Evolutionary conservation across 805 yeast species (phyloP), one percentile per base, ranked within the genome.

Genomic region (Saitoella complicata): DNA sequence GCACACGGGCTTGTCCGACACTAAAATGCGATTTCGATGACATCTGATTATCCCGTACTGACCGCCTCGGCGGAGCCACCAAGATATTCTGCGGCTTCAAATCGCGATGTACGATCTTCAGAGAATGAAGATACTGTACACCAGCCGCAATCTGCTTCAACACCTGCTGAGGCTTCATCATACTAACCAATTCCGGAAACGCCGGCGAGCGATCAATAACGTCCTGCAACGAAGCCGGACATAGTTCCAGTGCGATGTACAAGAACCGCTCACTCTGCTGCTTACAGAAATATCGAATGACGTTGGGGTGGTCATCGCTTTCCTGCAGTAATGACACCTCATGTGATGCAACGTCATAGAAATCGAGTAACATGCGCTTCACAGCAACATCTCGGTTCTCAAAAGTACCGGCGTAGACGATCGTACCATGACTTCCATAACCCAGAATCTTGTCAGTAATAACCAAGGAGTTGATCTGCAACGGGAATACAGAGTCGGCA

Each of bases 271-370:
- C 94, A 38, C 82, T 79, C 32, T 82, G 77, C 57, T 88, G 93
- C n/a, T 93, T 85, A 62, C 95, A 88, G 58, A 76, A 91, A 59
- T 91, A 91, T 45, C 97, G 66, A 5, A 91, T 76, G 21, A 91
- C 97, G 57, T 91, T 91, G 1, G 95, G 91, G 61, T 88, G 97
- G 58, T 86, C 95, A 55, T 91, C 98, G 63, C 94, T 83, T 58
- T 88, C 96, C 47, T 88, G 94, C 33, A 88, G 63, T 9, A 88
- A 61, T 30, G 78, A 72, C 8, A 91, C 93, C 56, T 88, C 98
- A 53, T 84, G 94, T 6, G 85, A 78, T 1, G 97, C 97, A 46
- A 88, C 75, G 55, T 91, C 96, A 60, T 82, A 88, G 56, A 87
- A 91, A 58, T 87, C 95, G 35, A 87, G 69, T 44, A 91, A 66